Evolutionary conservation across 129 eudicot genomes (phyloP).

Genomic region (Flaveria robusta): DNA sequence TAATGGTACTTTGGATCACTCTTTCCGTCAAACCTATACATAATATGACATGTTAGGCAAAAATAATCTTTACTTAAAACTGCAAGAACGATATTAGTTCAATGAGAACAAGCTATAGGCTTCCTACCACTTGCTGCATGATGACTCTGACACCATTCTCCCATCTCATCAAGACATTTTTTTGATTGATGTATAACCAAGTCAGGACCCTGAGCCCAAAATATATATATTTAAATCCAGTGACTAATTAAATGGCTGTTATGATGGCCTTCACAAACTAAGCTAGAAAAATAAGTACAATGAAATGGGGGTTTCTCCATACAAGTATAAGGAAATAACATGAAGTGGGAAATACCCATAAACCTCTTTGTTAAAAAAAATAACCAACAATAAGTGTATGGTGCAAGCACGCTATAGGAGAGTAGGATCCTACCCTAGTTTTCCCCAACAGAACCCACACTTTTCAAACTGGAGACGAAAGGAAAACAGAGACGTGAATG

Average conservation of each 20-base stretch:
- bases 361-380: neutral
- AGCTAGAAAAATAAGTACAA: neutral
- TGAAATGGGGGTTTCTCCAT: neutral
- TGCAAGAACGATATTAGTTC: neutral
- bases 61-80: neutral
- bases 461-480: neutral
- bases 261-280: neutral
- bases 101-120: conserved; percentile 14
- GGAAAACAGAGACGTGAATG: neutral
- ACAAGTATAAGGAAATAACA: neutral
- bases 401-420: neutral
- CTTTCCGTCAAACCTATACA: conserved; percentile 71
- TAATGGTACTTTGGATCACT: conserved; percentile 75
- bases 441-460: neutral
- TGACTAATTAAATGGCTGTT: neutral
- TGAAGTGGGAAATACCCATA: neutral
- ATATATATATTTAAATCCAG: neutral
- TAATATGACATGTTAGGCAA: conserved; percentile 4
- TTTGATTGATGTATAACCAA: conserved; percentile 84
- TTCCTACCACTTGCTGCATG: conserved; percentile 91
- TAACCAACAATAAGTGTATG: neutral
- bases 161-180: conserved; percentile 88
- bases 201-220: conserved; percentile 71
- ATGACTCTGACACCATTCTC: conserved; percentile 92
- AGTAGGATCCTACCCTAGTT: neutral